A percentile compares a stretch with the other conserved stretches of the same genome.
These are phyloP conservation scores for Geum urbanum DNA, from an alignment of 306 rosid species.

Conservation along the genomic window DNA sequence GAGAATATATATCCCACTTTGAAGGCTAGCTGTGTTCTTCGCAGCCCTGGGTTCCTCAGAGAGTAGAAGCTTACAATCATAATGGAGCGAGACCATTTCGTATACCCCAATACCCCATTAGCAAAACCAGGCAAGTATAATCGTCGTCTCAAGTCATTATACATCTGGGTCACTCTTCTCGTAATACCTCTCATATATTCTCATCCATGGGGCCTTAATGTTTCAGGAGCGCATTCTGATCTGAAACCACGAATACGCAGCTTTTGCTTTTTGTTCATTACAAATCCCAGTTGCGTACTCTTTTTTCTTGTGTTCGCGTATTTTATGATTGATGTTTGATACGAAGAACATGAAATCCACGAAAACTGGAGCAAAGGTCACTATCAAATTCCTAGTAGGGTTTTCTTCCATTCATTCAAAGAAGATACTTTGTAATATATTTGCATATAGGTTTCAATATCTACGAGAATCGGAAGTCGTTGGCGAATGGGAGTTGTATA, in stretches of 20 bases:
- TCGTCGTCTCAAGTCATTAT: constrained; percentile 5
- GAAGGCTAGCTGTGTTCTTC: neutral
- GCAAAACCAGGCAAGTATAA: neutral
- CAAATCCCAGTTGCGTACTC: neutral
- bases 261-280: constrained; percentile 10
- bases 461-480: neutral
- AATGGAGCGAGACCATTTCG: neutral
- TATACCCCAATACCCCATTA: neutral
- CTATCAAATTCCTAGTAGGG: neutral
- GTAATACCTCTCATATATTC: constrained; percentile 8
- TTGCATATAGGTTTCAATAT: neutral
- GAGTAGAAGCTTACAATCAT: neutral
- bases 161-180: neutral
- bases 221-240: neutral
- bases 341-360: constrained; percentile 12
- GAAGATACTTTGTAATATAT: neutral
- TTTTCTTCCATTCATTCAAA: neutral
- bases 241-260: neutral
- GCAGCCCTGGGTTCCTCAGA: neutral
- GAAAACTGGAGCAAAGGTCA: constrained; percentile 9
- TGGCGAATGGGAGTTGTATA: neutral
- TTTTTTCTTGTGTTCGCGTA: neutral
- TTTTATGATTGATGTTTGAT: neutral
- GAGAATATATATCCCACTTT: constrained; percentile 9
- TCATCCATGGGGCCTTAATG: neutral